Percentiles rank a stretch among this genome's conserved stretches.
phyloP scores from a whole-genome alignment of 2,329 filamentous ascomycete genomes.

The Simplicillium sp. region DNA sequence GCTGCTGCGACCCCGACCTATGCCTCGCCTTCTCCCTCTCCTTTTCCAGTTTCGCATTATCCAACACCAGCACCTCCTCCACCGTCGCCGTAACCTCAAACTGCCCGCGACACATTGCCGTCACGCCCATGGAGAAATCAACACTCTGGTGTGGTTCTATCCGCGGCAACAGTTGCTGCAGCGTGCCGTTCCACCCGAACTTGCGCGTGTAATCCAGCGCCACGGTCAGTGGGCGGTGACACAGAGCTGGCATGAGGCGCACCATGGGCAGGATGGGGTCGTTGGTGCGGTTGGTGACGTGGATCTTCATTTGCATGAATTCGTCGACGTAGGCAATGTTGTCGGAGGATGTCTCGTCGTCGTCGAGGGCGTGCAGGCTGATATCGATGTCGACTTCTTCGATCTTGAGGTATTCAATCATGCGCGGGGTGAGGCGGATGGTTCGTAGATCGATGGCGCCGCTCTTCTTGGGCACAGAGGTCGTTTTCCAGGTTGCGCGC shows the following conservation, averaged over 20 bases:
- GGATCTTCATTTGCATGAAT: slow-evolving; percentile 63
- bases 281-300: slow-evolving; percentile 63
- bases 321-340: slow-evolving; percentile 27
- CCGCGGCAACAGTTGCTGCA: slow-evolving; percentile 64
- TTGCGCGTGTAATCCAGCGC: slow-evolving; percentile 76
- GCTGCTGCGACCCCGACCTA: slow-evolving; percentile 43
- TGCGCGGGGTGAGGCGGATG: slow-evolving; percentile 62
- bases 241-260: slow-evolving; percentile 66
- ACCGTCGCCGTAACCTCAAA: slow-evolving; percentile 76
- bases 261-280: slow-evolving; percentile 62
- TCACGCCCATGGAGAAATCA: slow-evolving; percentile 59
- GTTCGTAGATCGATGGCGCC: slow-evolving; percentile 70
- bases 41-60: slow-evolving; percentile 19
- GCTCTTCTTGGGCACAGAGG: slow-evolving; percentile 36
- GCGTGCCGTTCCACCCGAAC: slow-evolving; percentile 73
- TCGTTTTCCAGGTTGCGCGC: slow-evolving; percentile 61
- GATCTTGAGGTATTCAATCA: slow-evolving; percentile 75
- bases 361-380: slow-evolving; percentile 31
- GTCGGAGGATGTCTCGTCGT: slow-evolving; percentile 10
- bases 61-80: slow-evolving; percentile 62
- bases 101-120: slow-evolving; percentile 67
- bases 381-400: slow-evolving; percentile 68
- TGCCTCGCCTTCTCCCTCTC: slow-evolving; percentile 18
- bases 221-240: slow-evolving; percentile 60
- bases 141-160: slow-evolving; percentile 49